Conservation (phyloP, 2,329 filamentous ascomycete genomes). For the Trichophyton verrucosum region DNA sequence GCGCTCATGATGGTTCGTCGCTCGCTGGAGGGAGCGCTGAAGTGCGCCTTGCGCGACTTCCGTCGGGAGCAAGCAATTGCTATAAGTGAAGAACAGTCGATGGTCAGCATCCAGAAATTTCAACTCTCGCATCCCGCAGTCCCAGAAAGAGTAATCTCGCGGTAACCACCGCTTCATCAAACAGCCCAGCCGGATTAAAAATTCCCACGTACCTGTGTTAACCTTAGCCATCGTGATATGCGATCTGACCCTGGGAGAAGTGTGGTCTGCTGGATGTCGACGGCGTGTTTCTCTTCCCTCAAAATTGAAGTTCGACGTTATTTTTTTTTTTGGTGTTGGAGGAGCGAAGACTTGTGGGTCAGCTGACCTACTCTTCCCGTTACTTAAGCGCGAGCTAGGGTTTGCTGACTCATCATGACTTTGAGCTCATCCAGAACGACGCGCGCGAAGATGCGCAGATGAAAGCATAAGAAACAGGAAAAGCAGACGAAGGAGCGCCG, state of each 20-base stretch:
- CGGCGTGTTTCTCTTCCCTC: slow-evolving; percentile 7
- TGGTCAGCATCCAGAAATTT: slow-evolving; percentile 1
- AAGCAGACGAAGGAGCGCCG: neutral
- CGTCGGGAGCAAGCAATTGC: slow-evolving; percentile 62
- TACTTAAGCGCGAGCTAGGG: slow-evolving; percentile 8
- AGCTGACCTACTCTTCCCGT: slow-evolving; percentile 10
- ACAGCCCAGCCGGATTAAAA: neutral
- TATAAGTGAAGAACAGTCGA: slow-evolving; percentile 12
- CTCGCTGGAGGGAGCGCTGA: slow-evolving; percentile 83
- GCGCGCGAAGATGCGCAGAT: neutral
- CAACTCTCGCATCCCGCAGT: neutral
- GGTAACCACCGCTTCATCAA: neutral
- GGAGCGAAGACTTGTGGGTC: slow-evolving; percentile 13
- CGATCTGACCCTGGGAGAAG: slow-evolving; percentile 11
- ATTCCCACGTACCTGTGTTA: slow-evolving; percentile 20
- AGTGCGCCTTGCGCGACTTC: slow-evolving; percentile 99
- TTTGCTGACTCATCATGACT: neutral
- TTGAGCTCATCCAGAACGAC: neutral
- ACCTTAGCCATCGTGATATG: slow-evolving; percentile 20
- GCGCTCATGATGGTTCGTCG: slow-evolving; percentile 97
- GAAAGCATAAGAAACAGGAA: neutral
- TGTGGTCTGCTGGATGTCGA: slow-evolving; percentile 5
- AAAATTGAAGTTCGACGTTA: slow-evolving; percentile 1
- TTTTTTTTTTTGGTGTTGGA: slow-evolving; percentile 4
- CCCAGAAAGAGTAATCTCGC: neutral